Percentiles rank a stretch among this genome's conserved stretches.
phyloP scores from a whole-genome alignment of 1,139 yeast genomes.

The Candida glucosophila region DNA sequence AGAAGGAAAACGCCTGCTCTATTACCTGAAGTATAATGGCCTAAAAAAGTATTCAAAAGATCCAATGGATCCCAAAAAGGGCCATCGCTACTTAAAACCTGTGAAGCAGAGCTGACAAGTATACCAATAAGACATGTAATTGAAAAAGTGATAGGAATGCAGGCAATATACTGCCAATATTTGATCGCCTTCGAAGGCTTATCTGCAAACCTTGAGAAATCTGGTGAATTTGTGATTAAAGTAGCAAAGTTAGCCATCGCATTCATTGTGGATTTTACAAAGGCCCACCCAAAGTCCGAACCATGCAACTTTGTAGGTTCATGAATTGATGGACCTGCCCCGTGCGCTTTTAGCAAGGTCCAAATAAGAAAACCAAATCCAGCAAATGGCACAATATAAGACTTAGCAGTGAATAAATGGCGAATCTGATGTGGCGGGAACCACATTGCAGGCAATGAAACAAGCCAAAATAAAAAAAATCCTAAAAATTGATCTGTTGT shows the following conservation, averaged over 20 bases:
- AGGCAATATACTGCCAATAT: conserved; percentile 39
- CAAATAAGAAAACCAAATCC: conserved; percentile 74
- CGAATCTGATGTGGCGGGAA: conserved; percentile 76
- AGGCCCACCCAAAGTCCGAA: conserved; percentile 70
- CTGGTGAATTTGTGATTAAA: conserved; percentile 80
- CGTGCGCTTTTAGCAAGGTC: conserved; percentile 70
- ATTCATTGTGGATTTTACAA: conserved; percentile 70
- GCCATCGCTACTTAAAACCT: conserved; percentile 56
- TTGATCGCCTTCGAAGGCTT: conserved; percentile 33
- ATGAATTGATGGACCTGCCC: conserved; percentile 61
- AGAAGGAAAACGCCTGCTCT: conserved; percentile 85
- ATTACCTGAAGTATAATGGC: conserved; percentile 42
- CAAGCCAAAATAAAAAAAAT: conserved; percentile 73
- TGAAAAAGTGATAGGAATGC: conserved; percentile 73
- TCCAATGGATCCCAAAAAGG: conserved; percentile 85
- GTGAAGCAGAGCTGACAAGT: conserved; percentile 75
- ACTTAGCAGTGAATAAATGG: conserved; percentile 74
- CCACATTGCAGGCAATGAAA: conserved; percentile 69
- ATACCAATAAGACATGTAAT: conserved; percentile 81
- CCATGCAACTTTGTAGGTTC: conserved; percentile 44
- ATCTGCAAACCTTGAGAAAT: conserved; percentile 76
- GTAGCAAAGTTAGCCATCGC: conserved; percentile 83
- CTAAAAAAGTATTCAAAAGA: conserved; percentile 55
- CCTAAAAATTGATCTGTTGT: conserved; percentile 58
- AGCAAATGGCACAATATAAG: conserved; percentile 68